Conservation (phyloP, 805 yeast genomes). For the Wickerhamiella kurtzmanii region DNA sequence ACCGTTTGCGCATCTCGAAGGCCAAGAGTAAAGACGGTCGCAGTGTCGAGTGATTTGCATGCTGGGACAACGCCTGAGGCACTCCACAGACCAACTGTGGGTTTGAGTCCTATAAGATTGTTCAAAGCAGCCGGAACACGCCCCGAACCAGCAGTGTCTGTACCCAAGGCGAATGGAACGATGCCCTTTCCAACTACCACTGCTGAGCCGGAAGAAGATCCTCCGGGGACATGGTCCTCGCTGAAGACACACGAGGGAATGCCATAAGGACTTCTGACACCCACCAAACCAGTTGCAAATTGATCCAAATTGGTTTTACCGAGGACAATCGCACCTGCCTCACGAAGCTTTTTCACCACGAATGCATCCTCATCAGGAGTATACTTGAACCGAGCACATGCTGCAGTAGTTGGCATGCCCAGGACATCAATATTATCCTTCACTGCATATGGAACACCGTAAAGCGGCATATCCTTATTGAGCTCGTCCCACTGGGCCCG, state of each 20-base stretch:
- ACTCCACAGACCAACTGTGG: slow-evolving; percentile 78
- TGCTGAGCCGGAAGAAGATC: slow-evolving; percentile 94
- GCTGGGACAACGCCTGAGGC: slow-evolving; percentile 94
- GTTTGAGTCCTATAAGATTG: slow-evolving; percentile 84
- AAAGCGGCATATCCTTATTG: slow-evolving; percentile 37
- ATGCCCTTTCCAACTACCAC: slow-evolving; percentile 78
- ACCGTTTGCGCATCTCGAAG: slow-evolving; percentile 71
- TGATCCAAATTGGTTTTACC: slow-evolving; percentile 96
- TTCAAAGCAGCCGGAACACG: slow-evolving; percentile 94
- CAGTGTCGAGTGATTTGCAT: slow-evolving; percentile 87
- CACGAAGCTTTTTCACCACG: slow-evolving; percentile 56
- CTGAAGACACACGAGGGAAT: slow-evolving; percentile 70
- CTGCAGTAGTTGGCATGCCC: slow-evolving; percentile 80
- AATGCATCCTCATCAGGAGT: slow-evolving; percentile 60
- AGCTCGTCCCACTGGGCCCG: slow-evolving; percentile 66
- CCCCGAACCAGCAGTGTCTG: slow-evolving; percentile 97
- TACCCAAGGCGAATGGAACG: slow-evolving; percentile 81
- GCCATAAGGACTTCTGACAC: slow-evolving; percentile 91
- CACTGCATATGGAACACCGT: slow-evolving; percentile 90
- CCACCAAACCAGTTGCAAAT: slow-evolving; percentile 95
- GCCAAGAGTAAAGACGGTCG: slow-evolving; percentile 68
- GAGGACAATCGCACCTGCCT: slow-evolving; percentile 83
- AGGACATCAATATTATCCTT: slow-evolving; percentile 89
- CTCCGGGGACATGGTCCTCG: slow-evolving; percentile 74
- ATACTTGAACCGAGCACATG: slow-evolving; percentile 77